Conservation (phyloP, 345 rosid species). For the Erodium maritimum region DNA sequence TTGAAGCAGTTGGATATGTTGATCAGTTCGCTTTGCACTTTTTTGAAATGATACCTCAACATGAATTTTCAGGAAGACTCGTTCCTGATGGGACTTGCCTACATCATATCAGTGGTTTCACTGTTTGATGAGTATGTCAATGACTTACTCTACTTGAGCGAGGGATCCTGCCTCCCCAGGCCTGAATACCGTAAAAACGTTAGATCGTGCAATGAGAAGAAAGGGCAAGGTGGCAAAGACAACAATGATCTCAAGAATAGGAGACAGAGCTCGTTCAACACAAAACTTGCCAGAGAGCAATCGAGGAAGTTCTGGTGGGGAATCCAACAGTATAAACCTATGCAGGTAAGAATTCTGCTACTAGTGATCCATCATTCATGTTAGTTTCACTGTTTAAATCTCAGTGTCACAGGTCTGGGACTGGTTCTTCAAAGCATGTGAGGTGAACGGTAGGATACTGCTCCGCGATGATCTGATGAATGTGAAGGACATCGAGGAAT, state of each 20-base stretch:
- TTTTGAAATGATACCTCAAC: conserved; percentile 14
- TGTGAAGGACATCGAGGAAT: conserved; percentile 55
- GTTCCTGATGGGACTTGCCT: conserved; percentile 49
- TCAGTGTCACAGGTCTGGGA: conserved; percentile 57
- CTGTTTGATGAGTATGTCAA: conserved; percentile 72
- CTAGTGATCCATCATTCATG: neutral
- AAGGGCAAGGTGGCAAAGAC: conserved; percentile 18
- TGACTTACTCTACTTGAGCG: conserved; percentile 66
- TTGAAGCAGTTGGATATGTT: conserved; percentile 1
- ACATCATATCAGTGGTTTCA: conserved; percentile 50
- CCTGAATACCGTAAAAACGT: conserved; percentile 44
- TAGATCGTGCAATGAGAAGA: conserved; percentile 17
- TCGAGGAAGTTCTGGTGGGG: conserved; percentile 46
- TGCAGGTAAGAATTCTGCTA: conserved; percentile 35
- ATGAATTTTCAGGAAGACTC: conserved; percentile 60
- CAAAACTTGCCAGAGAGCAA: conserved; percentile 36
- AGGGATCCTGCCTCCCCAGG: conserved; percentile 82
- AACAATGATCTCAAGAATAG: conserved; percentile 22
- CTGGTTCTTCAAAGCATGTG: conserved; percentile 79
- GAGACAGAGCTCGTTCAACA: conserved; percentile 31
- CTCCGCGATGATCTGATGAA: conserved; percentile 47
- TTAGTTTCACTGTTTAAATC: conserved; percentile 4
- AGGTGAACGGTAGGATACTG: conserved; percentile 60
- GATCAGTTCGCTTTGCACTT: neutral
- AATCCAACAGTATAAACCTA: conserved; percentile 49